Conservation (phyloP, 2,329 filamentous ascomycete genomes). For the Phialophora expanda region DNA sequence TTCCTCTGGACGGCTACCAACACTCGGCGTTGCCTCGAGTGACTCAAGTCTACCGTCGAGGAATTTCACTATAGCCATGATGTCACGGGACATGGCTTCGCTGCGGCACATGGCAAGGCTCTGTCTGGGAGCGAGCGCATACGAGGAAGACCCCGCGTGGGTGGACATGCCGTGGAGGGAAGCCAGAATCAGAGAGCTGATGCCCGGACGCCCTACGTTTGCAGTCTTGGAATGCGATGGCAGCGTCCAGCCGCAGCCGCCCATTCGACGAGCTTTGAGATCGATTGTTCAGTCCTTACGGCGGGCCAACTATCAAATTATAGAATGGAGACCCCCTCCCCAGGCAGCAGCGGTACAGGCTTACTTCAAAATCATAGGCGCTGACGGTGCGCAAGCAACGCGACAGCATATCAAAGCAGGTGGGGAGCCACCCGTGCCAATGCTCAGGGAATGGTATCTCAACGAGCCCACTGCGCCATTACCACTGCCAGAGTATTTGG, state of each 20-base stretch:
- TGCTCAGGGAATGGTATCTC: constrained; percentile 44
- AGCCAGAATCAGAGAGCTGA: constrained; percentile 17
- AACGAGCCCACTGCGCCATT: constrained; percentile 10
- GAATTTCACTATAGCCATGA: constrained; percentile 42
- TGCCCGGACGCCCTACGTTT: constrained; percentile 20
- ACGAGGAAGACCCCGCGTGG: constrained; percentile 23
- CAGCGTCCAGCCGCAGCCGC: constrained; percentile 30
- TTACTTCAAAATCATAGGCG: constrained; percentile 47
- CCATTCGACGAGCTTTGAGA: constrained; percentile 27
- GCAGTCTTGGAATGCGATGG: constrained; percentile 29
- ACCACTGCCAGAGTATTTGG: constrained; percentile 21
- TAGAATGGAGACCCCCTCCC: constrained; percentile 36
- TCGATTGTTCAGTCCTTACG: constrained; percentile 44
- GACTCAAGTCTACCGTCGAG: constrained; percentile 41
- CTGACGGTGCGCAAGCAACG: constrained; percentile 68
- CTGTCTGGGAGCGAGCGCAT: constrained; percentile 27
- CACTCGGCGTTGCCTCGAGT: constrained; percentile 19
- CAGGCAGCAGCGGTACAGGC: constrained; percentile 27
- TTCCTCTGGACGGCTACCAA: constrained; percentile 23
- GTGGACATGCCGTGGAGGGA: constrained; percentile 31
- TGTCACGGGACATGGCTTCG: constrained; percentile 34
- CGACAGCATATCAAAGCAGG: constrained; percentile 58
- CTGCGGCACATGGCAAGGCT: constrained; percentile 31
- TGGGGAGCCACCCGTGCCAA: constrained; percentile 64
- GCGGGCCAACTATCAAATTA: constrained; percentile 58